Percentiles rank a stretch among this genome's conserved stretches.
These are phyloP conservation scores for Marasmius sp. DNA, from an alignment of 1,284 basidiomycete genomes.

Conservation along the genomic window DNA sequence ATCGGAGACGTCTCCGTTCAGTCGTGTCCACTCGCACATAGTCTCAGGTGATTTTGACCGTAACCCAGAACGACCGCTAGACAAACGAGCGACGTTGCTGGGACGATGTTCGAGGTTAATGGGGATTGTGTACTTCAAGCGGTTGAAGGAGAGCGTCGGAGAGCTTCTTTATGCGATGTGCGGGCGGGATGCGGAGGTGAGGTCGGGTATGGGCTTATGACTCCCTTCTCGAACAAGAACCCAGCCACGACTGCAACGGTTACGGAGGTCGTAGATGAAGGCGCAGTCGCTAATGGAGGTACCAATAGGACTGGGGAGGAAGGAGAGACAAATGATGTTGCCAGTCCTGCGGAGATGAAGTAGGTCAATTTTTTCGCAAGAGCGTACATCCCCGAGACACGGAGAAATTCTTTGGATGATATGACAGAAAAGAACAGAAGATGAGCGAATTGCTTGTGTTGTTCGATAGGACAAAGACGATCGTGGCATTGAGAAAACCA, in stretches of 20 bases:
- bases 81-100: slow-evolving; percentile 68
- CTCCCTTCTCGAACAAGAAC: slow-evolving; percentile 86
- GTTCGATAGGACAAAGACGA: slow-evolving; percentile 84
- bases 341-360: neutral
- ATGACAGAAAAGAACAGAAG: slow-evolving; percentile 92
- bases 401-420: slow-evolving; percentile 33
- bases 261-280: neutral
- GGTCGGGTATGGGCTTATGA: slow-evolving; percentile 71
- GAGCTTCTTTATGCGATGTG: slow-evolving; percentile 84
- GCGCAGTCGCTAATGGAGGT: slow-evolving; percentile 8
- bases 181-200: slow-evolving; percentile 55
- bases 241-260: slow-evolving; percentile 55
- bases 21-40: slow-evolving; percentile 61
- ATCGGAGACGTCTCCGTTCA: slow-evolving; percentile 59
- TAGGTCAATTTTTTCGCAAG: slow-evolving; percentile 79
- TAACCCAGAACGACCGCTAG: slow-evolving; percentile 55
- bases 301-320: slow-evolving; percentile 29
- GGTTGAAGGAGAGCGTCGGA: slow-evolving; percentile 75
- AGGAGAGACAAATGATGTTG: slow-evolving; percentile 33
- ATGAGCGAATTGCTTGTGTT: slow-evolving; percentile 87
- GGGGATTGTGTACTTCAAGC: slow-evolving; percentile 66
- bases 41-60: slow-evolving; percentile 81
- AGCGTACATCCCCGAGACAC: slow-evolving; percentile 40
- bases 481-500: slow-evolving; percentile 73
- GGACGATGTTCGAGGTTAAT: slow-evolving; percentile 83